Evolutionary conservation across 2,329 filamentous ascomycete genomes (phyloP).

Genomic region (Colletotrichum costaricense): DNA sequence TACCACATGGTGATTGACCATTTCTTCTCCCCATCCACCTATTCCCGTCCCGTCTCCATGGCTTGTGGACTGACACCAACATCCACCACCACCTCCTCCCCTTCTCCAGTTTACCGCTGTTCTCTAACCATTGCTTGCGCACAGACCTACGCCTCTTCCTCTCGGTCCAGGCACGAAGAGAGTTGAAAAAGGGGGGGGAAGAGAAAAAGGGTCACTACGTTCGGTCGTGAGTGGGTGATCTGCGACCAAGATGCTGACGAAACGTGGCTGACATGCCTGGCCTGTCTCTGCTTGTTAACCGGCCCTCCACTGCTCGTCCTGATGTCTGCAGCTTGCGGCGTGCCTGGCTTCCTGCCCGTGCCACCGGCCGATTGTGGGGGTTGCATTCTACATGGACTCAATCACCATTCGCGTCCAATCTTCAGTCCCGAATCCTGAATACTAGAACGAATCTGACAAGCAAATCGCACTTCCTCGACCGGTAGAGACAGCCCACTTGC

Average conservation of each 20-base stretch:
- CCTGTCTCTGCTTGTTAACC: background rate
- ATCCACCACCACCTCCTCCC: background rate
- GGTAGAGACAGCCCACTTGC: background rate
- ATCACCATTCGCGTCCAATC: background rate
- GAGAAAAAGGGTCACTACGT: background rate
- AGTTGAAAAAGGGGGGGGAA: background rate
- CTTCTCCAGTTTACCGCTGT: background rate
- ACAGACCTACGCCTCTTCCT: background rate
- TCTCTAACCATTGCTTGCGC: background rate
- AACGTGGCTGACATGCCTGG: conserved; percentile 9
- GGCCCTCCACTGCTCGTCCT: background rate
- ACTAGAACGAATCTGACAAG: background rate
- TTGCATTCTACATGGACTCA: conserved; percentile 12
- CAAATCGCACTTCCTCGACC: background rate
- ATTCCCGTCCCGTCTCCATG: background rate
- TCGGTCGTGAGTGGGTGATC: background rate
- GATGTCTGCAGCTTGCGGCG: background rate
- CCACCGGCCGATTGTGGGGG: conserved; percentile 27
- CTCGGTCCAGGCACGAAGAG: background rate
- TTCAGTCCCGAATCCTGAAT: background rate
- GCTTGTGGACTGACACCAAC: background rate
- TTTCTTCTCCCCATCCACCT: background rate
- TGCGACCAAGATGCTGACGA: conserved; percentile 11
- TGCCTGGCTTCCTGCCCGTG: background rate
- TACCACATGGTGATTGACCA: background rate